Evolutionary conservation across 1,139 yeast genomes (phyloP), one percentile per base, ranked within the genome.

Genomic region (Geotrichum restrictum): DNA sequence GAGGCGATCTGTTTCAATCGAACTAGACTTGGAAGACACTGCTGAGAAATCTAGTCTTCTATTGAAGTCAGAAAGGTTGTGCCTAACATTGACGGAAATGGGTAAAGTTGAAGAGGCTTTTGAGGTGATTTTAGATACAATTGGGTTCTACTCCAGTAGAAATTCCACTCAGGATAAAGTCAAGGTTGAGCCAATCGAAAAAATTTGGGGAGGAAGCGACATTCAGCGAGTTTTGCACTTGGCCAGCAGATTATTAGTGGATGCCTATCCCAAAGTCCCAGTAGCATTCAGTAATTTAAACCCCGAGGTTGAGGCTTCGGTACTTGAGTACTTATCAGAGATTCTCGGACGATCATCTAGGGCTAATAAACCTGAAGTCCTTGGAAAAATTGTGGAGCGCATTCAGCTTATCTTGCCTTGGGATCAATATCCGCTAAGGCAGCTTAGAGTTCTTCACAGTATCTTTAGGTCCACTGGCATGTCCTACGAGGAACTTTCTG

Each of bases 1-100:
- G 61, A 44, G 53, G 29, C 46, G 51, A 11, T 56, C 61, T 4
- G 54, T 56, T 31, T 47, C 56, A 13, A 46, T 59, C 27, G 62
- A 59, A 32, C 37, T 59, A 14, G 51, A 55, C 13, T 33, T 51
- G 10, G 49, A 52, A 21, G 39, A 41, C 3, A 29, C 40, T 6
- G 14, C 44, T 10, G 50, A 49, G 8, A 48, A 51, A n/a, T 51
- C 53, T 7, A 27, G 46, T 19, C 41, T 52, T 11, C 29, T 54
- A 10, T 32, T 46, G 6, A 59, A 59, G 42, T 45, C 56, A 2
- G 60, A 57, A 36, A 46, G 58, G 14, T 47, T 59, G 24, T 50
- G 52, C n/a, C 24, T 57, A 16, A 55, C 57, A 1, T 34, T 54
- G 18, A 50, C 45, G 18, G 54, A 56, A 16, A 29, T 37, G 2